Percentiles rank a stretch among this genome's conserved stretches.
Evolutionary conservation across 2,329 filamentous ascomycete species (phyloP).

Genomic region (Grosmannia serpens): DNA sequence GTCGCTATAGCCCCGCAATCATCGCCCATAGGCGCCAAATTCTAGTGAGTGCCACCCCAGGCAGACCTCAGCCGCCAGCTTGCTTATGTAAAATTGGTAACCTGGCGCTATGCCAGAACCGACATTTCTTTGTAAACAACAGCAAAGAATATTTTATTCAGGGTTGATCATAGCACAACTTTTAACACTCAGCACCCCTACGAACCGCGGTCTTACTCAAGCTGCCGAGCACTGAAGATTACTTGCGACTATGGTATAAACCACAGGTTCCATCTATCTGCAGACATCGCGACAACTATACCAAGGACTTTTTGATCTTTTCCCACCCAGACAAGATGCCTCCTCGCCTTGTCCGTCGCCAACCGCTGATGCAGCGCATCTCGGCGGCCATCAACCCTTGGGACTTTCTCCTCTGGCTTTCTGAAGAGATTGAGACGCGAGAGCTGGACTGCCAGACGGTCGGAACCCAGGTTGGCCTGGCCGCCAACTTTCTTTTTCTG

Average conservation of each 20-base stretch:
- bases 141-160: neutral
- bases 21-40: neutral
- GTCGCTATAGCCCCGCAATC: neutral
- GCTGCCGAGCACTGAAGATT: neutral
- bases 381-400: constrained; percentile 71
- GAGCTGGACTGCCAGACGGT: constrained; percentile 80
- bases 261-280: too few species aligned
- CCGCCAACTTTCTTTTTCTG: constrained; percentile 68
- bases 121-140: neutral
- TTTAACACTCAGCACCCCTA: neutral
- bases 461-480: constrained; percentile 63
- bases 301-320: neutral
- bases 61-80: neutral
- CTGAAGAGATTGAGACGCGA: constrained; percentile 82
- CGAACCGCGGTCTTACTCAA: neutral
- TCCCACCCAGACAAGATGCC: constrained; percentile 32
- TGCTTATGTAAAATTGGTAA: neutral
- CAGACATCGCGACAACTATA: neutral
- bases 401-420: constrained; percentile 83
- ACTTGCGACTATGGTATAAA: neutral
- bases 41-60: neutral
- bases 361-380: constrained; percentile 70
- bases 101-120: neutral
- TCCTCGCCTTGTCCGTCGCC: constrained; percentile 86
- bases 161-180: neutral